Percentiles rank a stretch among this genome's conserved stretches.
phyloP scores from a whole-genome alignment of 2,329 filamentous ascomycete genomes.

The Curvularia verruculosa region DNA sequence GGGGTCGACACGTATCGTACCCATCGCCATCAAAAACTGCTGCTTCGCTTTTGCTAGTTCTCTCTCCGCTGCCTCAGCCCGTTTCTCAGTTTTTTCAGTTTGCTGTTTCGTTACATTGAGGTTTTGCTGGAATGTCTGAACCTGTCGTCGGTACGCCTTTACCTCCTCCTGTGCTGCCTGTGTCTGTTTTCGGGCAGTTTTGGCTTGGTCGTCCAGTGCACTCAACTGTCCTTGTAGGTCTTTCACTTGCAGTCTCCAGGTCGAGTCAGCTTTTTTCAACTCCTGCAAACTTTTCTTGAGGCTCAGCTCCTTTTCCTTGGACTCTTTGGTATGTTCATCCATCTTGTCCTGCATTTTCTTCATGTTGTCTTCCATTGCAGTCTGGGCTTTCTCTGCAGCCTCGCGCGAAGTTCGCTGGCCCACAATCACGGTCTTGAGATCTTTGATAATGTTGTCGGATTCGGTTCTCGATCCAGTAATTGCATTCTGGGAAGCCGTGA shows the following conservation, averaged over 20 bases:
- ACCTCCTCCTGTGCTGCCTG: no score
- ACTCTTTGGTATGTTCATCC: neutral
- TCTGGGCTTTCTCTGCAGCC: neutral
- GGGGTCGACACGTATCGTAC: neutral
- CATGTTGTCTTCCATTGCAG: neutral
- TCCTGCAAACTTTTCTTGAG: neutral
- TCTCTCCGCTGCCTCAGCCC: neutral
- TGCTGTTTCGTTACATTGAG: neutral
- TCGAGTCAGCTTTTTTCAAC: neutral
- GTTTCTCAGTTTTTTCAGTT: neutral
- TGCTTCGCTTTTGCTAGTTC: neutral
- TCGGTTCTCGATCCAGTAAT: neutral
- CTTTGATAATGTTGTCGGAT: neutral
- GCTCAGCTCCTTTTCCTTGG: neutral
- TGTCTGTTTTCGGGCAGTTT: neutral
- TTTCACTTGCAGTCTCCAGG: neutral
- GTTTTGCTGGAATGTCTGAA: no score
- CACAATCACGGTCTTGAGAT: constrained; percentile 1
- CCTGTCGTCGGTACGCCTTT: no score
- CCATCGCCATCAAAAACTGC: neutral
- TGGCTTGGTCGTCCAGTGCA: no score
- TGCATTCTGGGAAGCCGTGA: neutral
- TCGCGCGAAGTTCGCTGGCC: neutral
- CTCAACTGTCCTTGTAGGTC: no score
- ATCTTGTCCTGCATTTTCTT: neutral